Conservation (phyloP, 768 basidiomycete species). For the Suillus brevipes region DNA sequence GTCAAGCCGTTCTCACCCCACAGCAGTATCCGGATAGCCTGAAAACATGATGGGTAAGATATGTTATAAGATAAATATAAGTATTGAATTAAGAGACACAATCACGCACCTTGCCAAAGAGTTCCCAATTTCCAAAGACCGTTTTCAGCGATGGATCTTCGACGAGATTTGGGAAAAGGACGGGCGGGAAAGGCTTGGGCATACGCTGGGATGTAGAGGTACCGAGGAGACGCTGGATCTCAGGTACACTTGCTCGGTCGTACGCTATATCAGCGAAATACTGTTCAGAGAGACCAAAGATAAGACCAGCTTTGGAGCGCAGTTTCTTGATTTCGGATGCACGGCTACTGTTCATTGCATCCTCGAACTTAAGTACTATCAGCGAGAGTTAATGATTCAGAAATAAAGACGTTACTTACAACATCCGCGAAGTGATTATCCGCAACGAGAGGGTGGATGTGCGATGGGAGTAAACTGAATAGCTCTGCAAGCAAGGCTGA, state of each 20-base stretch:
- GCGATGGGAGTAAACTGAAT: neutral
- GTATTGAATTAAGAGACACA: neutral
- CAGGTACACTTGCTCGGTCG: neutral
- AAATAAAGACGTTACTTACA: too few relatives aligned
- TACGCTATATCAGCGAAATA: neutral
- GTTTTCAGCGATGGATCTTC: neutral
- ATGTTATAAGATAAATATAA: too few relatives aligned
- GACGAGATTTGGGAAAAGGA: neutral
- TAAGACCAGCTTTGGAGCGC: neutral
- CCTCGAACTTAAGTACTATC: slow-evolving; percentile 1
- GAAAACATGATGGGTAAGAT: neutral
- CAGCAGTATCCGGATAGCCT: neutral
- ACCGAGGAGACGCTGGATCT: slow-evolving; percentile 1
- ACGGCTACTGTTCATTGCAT: neutral
- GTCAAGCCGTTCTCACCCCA: neutral
- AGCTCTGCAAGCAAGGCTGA: neutral
- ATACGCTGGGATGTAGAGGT: neutral
- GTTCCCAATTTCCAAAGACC: neutral
- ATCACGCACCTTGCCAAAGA: slow-evolving; percentile 1
- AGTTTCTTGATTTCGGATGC: slow-evolving; percentile 4
- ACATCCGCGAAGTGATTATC: neutral
- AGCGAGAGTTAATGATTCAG: too few relatives aligned
- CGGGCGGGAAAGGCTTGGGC: neutral
- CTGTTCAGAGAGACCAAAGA: slow-evolving; percentile 4
- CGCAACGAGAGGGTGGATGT: neutral